phyloP scores from a whole-genome alignment of 805 yeast genomes.

The Barnettozyma californica region DNA sequence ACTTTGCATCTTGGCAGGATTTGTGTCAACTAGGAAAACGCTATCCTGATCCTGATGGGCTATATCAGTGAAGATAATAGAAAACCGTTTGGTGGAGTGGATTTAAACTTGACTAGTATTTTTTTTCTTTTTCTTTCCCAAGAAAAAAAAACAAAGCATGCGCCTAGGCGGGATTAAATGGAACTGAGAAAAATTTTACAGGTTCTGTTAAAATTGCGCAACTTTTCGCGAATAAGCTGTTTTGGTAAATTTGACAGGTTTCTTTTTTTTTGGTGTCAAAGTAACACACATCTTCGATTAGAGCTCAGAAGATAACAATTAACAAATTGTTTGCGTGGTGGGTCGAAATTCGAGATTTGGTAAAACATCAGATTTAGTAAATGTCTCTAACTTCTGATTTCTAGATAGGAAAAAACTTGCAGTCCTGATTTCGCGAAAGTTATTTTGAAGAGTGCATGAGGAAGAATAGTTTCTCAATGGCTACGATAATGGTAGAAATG shows the following conservation, averaged over 20 bases:
- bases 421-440: no score
- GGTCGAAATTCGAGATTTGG: no score
- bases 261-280: neutral
- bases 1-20: slow-evolving; percentile 15
- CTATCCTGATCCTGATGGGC: neutral
- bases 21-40: neutral
- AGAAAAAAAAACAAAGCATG: neutral
- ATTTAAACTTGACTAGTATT: neutral
- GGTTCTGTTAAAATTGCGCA: neutral
- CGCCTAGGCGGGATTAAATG: no score
- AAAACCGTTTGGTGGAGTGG: neutral
- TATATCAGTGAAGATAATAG: neutral
- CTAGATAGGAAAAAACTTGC: no score
- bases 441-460: no score
- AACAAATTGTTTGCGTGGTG: neutral
- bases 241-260: neutral
- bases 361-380: no score
- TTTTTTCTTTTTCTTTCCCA: no score
- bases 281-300: neutral
- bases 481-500: no score
- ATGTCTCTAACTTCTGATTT: no score
- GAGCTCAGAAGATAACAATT: no score
- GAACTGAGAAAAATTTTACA: slow-evolving; percentile 1
- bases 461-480: no score
- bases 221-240: neutral